Percentiles rank a stretch among this genome's conserved stretches.
Conservation (phyloP, 225 moss, liverwort and hornwort species). For the Antitrichia curtipendula region DNA sequence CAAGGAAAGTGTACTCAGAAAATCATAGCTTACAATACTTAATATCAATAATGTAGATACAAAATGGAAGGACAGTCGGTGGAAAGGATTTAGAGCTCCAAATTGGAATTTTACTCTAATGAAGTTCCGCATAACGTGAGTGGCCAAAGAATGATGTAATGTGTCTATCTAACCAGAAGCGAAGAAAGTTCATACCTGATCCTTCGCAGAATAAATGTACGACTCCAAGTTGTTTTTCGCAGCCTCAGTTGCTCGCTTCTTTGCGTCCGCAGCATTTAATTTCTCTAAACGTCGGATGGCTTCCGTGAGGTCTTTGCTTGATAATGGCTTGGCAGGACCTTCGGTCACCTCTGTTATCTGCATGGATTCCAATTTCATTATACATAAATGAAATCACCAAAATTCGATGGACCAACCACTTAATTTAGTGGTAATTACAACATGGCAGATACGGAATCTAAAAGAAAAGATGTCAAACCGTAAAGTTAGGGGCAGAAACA, state of each 20-base stretch:
- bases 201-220: constrained; percentile 87
- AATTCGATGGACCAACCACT: background rate
- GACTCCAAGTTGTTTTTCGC: constrained; percentile 94
- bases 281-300: constrained; percentile 57
- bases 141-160: background rate
- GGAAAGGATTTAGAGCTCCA: background rate
- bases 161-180: background rate
- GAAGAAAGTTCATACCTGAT: constrained; percentile 38
- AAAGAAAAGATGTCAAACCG: background rate
- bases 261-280: constrained; percentile 59
- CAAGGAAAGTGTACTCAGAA: background rate
- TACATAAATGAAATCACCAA: background rate
- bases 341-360: constrained; percentile 67
- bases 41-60: background rate
- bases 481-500: background rate
- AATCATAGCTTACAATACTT: background rate
- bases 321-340: constrained; percentile 54
- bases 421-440: background rate
- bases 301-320: constrained; percentile 51
- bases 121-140: background rate
- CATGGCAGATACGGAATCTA: background rate
- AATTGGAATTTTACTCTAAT: background rate
- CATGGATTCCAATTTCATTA: background rate
- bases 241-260: constrained; percentile 86
- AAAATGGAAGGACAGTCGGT: background rate